These are phyloP conservation scores for Scheffersomyces illinoinensis DNA, from an alignment of 1,139 yeast species.

Conservation along the genomic window DNA sequence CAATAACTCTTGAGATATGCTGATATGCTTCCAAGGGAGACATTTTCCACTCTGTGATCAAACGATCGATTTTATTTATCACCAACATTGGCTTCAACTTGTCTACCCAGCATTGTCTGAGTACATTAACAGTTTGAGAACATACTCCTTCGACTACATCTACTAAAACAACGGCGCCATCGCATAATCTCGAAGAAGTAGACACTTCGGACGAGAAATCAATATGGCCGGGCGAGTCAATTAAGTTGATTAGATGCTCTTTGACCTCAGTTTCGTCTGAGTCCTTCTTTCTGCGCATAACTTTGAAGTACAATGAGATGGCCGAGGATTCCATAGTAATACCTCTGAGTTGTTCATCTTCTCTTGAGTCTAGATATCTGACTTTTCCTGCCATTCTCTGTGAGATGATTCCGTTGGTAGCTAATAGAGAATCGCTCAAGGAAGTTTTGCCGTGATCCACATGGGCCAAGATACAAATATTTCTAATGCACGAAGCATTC, in stretches of 20 bases:
- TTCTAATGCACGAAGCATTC: constrained; percentile 70
- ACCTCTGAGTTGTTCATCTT: constrained; percentile 94
- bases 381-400: constrained; percentile 95
- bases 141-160: constrained; percentile 99
- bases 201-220: constrained; percentile 97
- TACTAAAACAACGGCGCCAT: constrained; percentile 92
- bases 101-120: constrained; percentile 96
- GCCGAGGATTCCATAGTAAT: constrained; percentile 98
- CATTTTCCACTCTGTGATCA: constrained; percentile 78
- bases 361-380: constrained; percentile 87
- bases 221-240: constrained; percentile 98
- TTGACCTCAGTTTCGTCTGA: constrained; percentile 44
- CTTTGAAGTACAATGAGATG: constrained; percentile 79
- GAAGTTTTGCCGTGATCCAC: constrained; percentile 99
- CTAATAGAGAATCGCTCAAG: constrained; percentile 85
- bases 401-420: constrained; percentile 95
- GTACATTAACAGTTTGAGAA: constrained; percentile 91
- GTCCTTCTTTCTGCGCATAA: constrained; percentile 44
- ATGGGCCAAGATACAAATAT: constrained; percentile 95
- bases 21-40: constrained; percentile 83
- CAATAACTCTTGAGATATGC: constrained; percentile 76
- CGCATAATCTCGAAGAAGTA: constrained; percentile 92
- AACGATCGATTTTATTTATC: constrained; percentile 88
- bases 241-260: constrained; percentile 85
- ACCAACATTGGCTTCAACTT: constrained; percentile 85